Evolutionary conservation across 2,329 filamentous ascomycete genomes (phyloP).

Genomic region (Dactylellina haptotyla): DNA sequence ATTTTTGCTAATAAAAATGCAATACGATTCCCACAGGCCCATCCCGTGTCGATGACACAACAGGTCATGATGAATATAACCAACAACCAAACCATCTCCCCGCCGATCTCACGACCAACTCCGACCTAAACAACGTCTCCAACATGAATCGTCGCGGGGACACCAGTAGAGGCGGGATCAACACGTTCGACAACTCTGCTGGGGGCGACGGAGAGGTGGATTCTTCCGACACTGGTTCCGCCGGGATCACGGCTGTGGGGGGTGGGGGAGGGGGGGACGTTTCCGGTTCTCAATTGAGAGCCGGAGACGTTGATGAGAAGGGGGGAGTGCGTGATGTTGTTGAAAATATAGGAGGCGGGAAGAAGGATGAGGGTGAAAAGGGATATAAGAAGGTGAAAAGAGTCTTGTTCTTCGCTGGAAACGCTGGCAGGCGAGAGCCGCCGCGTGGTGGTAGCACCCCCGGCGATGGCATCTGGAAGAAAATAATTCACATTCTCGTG

Average conservation of each 20-base stretch:
- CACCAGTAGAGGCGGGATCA: slow-evolving; percentile 44
- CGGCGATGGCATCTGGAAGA: slow-evolving; percentile 44
- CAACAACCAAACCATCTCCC: slow-evolving; percentile 68
- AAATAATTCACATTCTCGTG: slow-evolving; percentile 58
- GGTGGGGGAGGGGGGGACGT: slow-evolving; percentile 41
- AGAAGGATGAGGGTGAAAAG: slow-evolving; percentile 17
- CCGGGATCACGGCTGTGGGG: slow-evolving; percentile 40
- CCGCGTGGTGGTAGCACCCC: slow-evolving; percentile 6
- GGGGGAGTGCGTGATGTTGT: slow-evolving; percentile 31
- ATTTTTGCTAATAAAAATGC: slow-evolving; percentile 29
- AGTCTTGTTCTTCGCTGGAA: slow-evolving; percentile 40
- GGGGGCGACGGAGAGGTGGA: slow-evolving; percentile 40
- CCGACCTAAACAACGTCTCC: slow-evolving; percentile 68
- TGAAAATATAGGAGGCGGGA: slow-evolving; percentile 12
- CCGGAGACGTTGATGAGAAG: slow-evolving; percentile 49
- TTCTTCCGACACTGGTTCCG: slow-evolving; percentile 21
- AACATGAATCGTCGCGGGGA: slow-evolving; percentile 60
- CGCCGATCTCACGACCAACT: slow-evolving; percentile 69
- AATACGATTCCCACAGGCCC: slow-evolving; percentile 59
- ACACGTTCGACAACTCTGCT: slow-evolving; percentile 42
- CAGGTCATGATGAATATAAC: slow-evolving; percentile 65
- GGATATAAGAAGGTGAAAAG: slow-evolving; percentile 25
- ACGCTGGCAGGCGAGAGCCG: slow-evolving; percentile 47
- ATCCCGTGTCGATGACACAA: slow-evolving; percentile 63
- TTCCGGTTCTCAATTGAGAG: slow-evolving; percentile 34